Evolutionary conservation across 768 basidiomycete species (phyloP).

Genomic region (Mycena floridula): DNA sequence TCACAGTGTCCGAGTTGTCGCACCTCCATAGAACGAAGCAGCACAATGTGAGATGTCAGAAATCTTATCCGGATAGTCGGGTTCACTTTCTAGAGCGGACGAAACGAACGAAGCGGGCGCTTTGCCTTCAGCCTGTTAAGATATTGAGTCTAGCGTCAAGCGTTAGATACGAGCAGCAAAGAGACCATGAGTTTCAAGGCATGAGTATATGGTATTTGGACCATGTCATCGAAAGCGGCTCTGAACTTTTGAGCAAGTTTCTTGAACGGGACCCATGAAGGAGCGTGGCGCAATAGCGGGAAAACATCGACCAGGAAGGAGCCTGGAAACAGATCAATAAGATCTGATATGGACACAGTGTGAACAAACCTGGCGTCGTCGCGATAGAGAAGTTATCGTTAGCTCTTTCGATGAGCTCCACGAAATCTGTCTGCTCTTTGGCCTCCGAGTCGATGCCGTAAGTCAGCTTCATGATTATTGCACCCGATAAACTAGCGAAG

Average conservation of each 20-base stretch:
- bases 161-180: no score
- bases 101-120: slow-evolving; percentile 40
- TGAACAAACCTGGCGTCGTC: slow-evolving; percentile 36
- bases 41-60: slow-evolving; percentile 36
- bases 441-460: slow-evolving; percentile 55
- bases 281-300: slow-evolving; percentile 37
- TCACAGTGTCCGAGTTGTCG: not conserved
- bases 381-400: slow-evolving; percentile 47
- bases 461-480: slow-evolving; percentile 46
- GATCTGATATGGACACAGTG: not conserved
- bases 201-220: slow-evolving; percentile 36
- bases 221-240: slow-evolving; percentile 29
- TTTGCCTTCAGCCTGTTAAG: slow-evolving; percentile 30
- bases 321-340: slow-evolving; percentile 4
- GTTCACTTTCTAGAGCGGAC: slow-evolving; percentile 30
- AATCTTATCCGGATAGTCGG: slow-evolving; percentile 23
- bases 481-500: slow-evolving; percentile 37
- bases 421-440: slow-evolving; percentile 39
- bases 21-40: slow-evolving; percentile 38
- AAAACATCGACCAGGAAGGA: slow-evolving; percentile 38
- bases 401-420: slow-evolving; percentile 44
- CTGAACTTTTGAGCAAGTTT: slow-evolving; percentile 35
- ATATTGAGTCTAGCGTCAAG: not conserved
- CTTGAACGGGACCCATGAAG: slow-evolving; percentile 57
- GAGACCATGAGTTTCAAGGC: slow-evolving; percentile 45